These are phyloP conservation scores for Blechomonas ayalai DNA, from an alignment of 208 protist genomes.

Conservation along the genomic window DNA sequence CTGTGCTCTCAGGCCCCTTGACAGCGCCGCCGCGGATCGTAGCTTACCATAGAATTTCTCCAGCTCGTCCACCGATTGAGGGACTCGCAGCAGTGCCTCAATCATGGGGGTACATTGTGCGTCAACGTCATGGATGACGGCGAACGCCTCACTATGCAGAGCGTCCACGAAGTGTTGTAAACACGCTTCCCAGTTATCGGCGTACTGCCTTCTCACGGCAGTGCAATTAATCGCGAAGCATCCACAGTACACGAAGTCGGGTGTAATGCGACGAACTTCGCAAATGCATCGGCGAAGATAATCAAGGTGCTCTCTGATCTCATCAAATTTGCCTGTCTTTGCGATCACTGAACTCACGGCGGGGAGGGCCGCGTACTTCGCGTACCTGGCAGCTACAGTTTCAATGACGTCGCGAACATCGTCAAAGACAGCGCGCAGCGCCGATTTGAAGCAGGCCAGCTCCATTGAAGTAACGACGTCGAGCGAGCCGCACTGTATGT, in stretches of 20 bases:
- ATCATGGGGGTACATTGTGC: constrained; percentile 27
- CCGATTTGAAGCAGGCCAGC: constrained; percentile 22
- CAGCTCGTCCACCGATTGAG: constrained; percentile 64
- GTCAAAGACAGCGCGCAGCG: constrained; percentile 26
- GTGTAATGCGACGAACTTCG: constrained; percentile 34
- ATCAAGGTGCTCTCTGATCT: constrained; percentile 24
- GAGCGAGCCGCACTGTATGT: constrained; percentile 29
- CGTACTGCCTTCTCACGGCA: constrained; percentile 40
- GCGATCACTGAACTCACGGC: constrained; percentile 22
- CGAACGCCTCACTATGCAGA: constrained; percentile 27
- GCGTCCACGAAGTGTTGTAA: constrained; percentile 33
- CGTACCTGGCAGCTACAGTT: constrained; percentile 29
- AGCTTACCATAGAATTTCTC: constrained; percentile 38
- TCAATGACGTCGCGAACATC: constrained; percentile 32
- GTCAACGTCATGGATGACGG: constrained; percentile 21
- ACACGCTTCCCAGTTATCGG: constrained; percentile 44
- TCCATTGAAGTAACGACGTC: constrained; percentile 24
- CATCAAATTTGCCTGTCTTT: constrained; percentile 12
- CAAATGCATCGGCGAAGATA: constrained; percentile 31
- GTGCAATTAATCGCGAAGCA: constrained; percentile 59
- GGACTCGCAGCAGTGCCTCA: constrained; percentile 24
- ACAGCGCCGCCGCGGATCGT: constrained; percentile 26
- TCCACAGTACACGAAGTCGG: constrained; percentile 67
- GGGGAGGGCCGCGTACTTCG: constrained; percentile 42
- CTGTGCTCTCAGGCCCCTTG: constrained; percentile 24